These are phyloP conservation scores for Chlorella sp. DNA, from an alignment of 139 green algal species.

Conservation along the genomic window DNA sequence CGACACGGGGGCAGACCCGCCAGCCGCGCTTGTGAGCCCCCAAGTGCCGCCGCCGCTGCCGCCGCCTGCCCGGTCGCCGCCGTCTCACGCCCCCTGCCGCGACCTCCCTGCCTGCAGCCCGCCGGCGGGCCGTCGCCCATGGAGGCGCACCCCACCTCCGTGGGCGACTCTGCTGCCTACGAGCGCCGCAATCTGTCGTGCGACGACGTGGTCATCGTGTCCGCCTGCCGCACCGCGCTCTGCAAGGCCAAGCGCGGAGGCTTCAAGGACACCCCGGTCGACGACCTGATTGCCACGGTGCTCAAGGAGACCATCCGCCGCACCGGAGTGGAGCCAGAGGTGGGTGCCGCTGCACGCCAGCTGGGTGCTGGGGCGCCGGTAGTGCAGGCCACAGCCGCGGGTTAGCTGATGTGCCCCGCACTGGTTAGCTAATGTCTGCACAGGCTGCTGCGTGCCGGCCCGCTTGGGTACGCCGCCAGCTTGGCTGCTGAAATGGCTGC, in stretches of 20 bases:
- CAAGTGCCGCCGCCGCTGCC: background rate
- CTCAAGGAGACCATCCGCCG: constrained; percentile 83
- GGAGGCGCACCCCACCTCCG: constrained; percentile 59
- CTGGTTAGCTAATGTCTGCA: too few species aligned
- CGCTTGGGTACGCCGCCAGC: too few species aligned
- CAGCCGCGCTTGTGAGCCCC: background rate
- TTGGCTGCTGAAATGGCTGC: too few species aligned
- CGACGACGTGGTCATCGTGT: constrained; percentile 95
- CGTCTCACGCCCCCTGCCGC: background rate
- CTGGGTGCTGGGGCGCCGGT: background rate
- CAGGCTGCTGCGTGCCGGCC: too few species aligned
- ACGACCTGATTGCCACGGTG: constrained; percentile 92
- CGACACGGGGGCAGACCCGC: background rate
- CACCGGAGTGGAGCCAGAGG: constrained; percentile 77
- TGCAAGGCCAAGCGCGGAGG: constrained; percentile 91
- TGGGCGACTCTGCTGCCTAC: constrained; percentile 89
- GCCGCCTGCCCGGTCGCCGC: background rate
- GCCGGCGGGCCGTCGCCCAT: background rate
- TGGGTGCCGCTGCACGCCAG: background rate
- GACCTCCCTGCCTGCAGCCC: background rate
- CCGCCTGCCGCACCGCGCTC: constrained; percentile 89
- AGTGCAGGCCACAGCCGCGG: too few species aligned
- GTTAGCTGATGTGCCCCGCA: too few species aligned
- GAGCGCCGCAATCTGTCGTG: constrained; percentile 56
- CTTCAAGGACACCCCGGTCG: constrained; percentile 91